Percentiles rank a stretch among this genome's conserved stretches.
Conservation (phyloP, 306 rosid species). For the Canavalia ensiformis region DNA sequence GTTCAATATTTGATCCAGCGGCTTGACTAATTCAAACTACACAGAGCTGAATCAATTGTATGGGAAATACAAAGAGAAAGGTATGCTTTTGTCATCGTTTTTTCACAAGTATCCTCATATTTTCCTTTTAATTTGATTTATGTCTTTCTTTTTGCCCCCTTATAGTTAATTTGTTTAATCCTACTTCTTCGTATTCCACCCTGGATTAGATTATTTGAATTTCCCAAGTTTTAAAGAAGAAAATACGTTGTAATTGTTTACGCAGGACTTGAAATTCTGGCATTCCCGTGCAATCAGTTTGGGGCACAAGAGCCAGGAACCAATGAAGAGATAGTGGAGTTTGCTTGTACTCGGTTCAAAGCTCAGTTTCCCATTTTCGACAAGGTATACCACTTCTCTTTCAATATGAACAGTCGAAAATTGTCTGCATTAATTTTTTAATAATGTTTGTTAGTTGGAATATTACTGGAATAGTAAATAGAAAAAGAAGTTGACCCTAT, state of each 20-base stretch:
- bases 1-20: conserved; percentile 61
- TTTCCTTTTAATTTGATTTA: not conserved
- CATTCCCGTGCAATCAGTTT: conserved; percentile 89
- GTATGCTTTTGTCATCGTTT: conserved; percentile 44
- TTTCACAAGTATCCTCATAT: not conserved
- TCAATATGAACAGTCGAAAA: too few relatives aligned
- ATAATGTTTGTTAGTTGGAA: too few relatives aligned
- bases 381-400: conserved; percentile 55
- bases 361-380: conserved; percentile 84
- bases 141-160: not conserved
- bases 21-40: conserved; percentile 84
- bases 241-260: not conserved
- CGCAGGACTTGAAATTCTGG: conserved; percentile 77
- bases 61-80: conserved; percentile 73
- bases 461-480: too few relatives aligned
- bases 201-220: too few relatives aligned
- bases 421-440: too few relatives aligned
- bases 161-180: not conserved
- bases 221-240: too few relatives aligned
- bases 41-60: conserved; percentile 79
- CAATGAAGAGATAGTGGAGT: conserved; percentile 76
- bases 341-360: conserved; percentile 86
- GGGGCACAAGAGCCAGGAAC: conserved; percentile 85
- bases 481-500: too few relatives aligned
- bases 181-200: not conserved